Evolutionary conservation across 2,329 filamentous ascomycete species (phyloP).

Genomic region (Alternaria metachromatica): DNA sequence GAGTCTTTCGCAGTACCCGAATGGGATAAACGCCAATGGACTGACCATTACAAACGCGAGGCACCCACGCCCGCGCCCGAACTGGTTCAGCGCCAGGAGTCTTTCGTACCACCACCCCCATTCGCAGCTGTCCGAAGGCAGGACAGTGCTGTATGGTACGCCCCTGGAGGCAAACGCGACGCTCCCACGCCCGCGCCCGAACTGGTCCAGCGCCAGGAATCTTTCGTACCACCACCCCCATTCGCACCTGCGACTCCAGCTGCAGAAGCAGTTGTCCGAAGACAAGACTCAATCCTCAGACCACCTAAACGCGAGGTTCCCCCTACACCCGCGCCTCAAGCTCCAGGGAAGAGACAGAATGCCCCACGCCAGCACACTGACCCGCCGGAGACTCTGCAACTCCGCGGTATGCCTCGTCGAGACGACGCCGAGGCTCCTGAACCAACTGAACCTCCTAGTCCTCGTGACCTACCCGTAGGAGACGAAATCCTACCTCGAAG

Average conservation of each 20-base stretch:
- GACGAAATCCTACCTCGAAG: not conserved
- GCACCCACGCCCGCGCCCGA: not conserved
- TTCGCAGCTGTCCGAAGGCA: not conserved
- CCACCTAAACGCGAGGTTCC: not conserved
- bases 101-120: not conserved
- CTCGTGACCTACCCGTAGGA: not conserved
- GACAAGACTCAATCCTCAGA: not conserved
- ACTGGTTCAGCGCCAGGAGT: not conserved
- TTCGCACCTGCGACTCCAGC: not conserved
- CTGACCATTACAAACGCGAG: not conserved
- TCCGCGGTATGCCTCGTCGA: not conserved
- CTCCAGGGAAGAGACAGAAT: not conserved
- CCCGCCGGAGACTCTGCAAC: not conserved
- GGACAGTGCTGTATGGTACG: not conserved
- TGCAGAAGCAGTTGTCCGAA: not conserved
- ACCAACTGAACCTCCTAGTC: not conserved
- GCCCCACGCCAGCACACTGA: not conserved
- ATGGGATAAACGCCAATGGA: too few species aligned
- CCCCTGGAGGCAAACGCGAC: not conserved
- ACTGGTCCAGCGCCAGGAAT: not conserved
- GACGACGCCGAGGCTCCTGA: not conserved
- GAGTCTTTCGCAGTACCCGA: not conserved
- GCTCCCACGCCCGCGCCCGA: not conserved
- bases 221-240: not conserved
- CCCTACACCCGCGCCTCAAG: not conserved